Conservation (phyloP, 208 protist genomes). For the Lotmaria passim region DNA sequence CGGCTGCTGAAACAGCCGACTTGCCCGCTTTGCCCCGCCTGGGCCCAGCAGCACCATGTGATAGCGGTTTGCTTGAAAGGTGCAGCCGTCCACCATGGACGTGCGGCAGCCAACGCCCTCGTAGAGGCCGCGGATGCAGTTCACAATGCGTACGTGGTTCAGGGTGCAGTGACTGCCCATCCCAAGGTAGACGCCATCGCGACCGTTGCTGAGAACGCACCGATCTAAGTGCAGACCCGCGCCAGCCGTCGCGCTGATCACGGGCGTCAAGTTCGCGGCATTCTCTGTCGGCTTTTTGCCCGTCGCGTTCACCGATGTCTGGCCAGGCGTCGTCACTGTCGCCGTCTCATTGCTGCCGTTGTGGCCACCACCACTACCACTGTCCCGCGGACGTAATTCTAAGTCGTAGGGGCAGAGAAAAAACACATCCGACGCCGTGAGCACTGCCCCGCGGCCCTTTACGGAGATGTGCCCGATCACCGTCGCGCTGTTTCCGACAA, state of each 20-base stretch:
- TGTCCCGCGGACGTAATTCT: background rate
- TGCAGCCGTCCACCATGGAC: conserved; percentile 28
- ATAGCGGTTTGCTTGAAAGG: conserved; percentile 59
- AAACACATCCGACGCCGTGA: conserved; percentile 53
- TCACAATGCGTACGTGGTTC: conserved; percentile 32
- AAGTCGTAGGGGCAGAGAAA: conserved; percentile 38
- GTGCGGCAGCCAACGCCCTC: conserved; percentile 64
- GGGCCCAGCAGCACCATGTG: conserved; percentile 60
- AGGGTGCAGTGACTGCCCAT: conserved; percentile 50
- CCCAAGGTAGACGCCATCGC: conserved; percentile 68
- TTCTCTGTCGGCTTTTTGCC: conserved; percentile 8
- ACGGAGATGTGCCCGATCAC: conserved; percentile 54
- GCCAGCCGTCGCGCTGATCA: conserved; percentile 46
- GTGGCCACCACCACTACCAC: background rate
- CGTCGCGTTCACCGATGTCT: background rate
- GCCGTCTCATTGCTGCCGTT: background rate
- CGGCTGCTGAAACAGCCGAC: background rate
- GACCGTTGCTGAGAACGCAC: conserved; percentile 58
- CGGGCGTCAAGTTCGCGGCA: conserved; percentile 20
- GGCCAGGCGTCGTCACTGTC: too few relatives aligned
- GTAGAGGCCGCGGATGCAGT: conserved; percentile 69
- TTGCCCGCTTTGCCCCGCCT: conserved; percentile 26
- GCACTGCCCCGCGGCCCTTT: conserved; percentile 33
- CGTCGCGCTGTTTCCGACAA: conserved; percentile 60
- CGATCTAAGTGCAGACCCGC: conserved; percentile 41